Evolutionary conservation across 1,284 basidiomycete species (phyloP), one percentile per base, ranked within the genome.

Genomic region (Ustilago trichophora): DNA sequence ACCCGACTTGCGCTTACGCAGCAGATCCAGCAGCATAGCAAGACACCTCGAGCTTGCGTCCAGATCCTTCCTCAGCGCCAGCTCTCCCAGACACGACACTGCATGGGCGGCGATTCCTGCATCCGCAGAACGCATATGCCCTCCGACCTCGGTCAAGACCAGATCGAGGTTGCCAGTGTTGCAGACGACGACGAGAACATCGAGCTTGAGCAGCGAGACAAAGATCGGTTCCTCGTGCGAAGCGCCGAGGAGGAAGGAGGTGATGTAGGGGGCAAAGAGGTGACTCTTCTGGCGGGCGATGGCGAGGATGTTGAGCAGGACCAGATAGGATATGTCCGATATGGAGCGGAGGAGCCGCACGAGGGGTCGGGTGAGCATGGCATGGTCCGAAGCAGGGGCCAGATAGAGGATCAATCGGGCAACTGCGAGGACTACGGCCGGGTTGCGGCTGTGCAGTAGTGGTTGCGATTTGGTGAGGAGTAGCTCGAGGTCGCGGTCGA

Each of bases 401-500:
- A 74, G 44, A 27, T 57, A 69, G 38, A 47, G 60, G 42, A 58
- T 44, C 11, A 65, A 43, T 11, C 64, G 63, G 4, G 58, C 50
- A 6, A 57, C 69, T n/a, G 69, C 66, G 19, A 72, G 57, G 4
- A 75, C 68, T 11, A 74, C 66, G 6, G 76, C 75, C 1, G 76
- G 44, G 37, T 79, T 77, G 33, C 56, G 64, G 41, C 64, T 76
- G 22, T 63, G 37, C 2, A 78, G 50, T 12, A 80, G 54, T 2
- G 49, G 49, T 16, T 68, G 51, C 2, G 69, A 44, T n/a, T 75
- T 73, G 40, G 27, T 36, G 10, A 78, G 53, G 4, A 81, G 67
- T 9, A 80, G 49, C 21, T 67, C 51, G 2, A 80, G 73, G 42
- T 81, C 79, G 0, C 51, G 40, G 12, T 80, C 77, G 11, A 76